Evolutionary conservation across 169 alveolate genomes (phyloP).

Genomic region (Neospora caninum): DNA sequence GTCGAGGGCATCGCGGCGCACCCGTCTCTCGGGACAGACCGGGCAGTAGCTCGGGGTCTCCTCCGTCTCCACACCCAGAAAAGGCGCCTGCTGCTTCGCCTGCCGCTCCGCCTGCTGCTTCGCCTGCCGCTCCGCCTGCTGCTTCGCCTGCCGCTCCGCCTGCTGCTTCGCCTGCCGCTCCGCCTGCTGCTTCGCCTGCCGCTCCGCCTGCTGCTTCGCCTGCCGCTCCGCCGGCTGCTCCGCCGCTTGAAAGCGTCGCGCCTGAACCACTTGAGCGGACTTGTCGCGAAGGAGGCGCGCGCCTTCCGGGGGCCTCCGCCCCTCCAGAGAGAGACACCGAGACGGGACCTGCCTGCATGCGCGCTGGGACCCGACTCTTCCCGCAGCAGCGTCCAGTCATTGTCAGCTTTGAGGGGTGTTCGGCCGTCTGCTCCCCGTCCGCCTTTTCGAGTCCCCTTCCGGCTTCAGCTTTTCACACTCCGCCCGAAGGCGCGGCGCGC

Average conservation of each 20-base stretch:
- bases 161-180: neutral
- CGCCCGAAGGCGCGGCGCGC: no score
- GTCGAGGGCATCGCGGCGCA: no score
- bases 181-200: neutral
- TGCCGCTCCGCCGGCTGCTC: neutral
- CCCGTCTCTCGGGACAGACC: no score
- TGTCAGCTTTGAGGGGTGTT: neutral
- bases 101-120: neutral
- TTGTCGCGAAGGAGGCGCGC: no score
- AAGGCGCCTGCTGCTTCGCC: neutral
- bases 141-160: neutral
- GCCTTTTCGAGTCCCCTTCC: neutral
- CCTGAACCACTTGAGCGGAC: no score
- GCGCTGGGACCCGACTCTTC: no score
- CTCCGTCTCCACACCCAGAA: no score
- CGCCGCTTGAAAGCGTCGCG: no score
- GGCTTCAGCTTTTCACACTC: neutral
- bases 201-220: neutral
- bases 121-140: neutral
- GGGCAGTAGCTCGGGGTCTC: no score
- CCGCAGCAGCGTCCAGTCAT: neutral
- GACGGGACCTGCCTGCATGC: no score
- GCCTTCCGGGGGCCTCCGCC: no score
- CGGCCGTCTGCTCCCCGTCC: neutral
- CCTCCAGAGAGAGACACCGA: no score